Conservation (phyloP, 495 filamentous ascomycete species). For the Aspergillus haitiensis region DNA sequence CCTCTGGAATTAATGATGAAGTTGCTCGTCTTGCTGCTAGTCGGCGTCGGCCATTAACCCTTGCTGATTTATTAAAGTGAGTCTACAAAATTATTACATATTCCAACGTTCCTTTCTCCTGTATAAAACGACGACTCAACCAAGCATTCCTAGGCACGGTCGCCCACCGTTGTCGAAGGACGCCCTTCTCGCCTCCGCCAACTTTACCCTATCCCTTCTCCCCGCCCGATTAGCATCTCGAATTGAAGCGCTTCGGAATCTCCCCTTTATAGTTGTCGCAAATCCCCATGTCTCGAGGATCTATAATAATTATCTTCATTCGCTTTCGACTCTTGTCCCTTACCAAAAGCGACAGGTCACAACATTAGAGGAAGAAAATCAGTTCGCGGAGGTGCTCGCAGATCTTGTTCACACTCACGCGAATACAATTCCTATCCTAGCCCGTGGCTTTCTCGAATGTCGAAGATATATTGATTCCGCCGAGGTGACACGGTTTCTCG, state of each 20-base stretch:
- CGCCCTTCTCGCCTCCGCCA: slow-evolving; percentile 81
- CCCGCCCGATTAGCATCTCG: slow-evolving; percentile 93
- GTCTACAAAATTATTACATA: slow-evolving; percentile 11
- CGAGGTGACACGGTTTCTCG: slow-evolving; percentile 87
- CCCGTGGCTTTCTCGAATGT: slow-evolving; percentile 88
- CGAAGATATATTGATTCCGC: slow-evolving; percentile 75
- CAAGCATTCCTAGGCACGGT: slow-evolving; percentile 63
- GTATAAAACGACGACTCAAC: slow-evolving; percentile 1
- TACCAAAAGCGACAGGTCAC: slow-evolving; percentile 76
- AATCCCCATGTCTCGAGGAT: slow-evolving; percentile 91
- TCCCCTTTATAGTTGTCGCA: slow-evolving; percentile 95
- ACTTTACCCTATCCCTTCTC: slow-evolving; percentile 90
- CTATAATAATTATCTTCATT: slow-evolving; percentile 93
- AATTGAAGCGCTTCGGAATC: slow-evolving; percentile 85
- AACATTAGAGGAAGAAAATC: slow-evolving; percentile 81
- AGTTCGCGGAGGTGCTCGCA: slow-evolving; percentile 87
- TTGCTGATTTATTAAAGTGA: slow-evolving; percentile 87
- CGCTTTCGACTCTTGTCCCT: slow-evolving; percentile 80
- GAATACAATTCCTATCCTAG: slow-evolving; percentile 91
- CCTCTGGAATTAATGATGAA: slow-evolving; percentile 62
- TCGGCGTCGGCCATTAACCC: slow-evolving; percentile 75
- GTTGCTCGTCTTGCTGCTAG: slow-evolving; percentile 75
- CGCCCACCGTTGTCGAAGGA: slow-evolving; percentile 80
- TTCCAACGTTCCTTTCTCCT: neutral
- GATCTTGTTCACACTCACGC: slow-evolving; percentile 90